Base-by-base conservation (phyloP, 176 grass and related monocot species). In the Avena sativa region DNA sequence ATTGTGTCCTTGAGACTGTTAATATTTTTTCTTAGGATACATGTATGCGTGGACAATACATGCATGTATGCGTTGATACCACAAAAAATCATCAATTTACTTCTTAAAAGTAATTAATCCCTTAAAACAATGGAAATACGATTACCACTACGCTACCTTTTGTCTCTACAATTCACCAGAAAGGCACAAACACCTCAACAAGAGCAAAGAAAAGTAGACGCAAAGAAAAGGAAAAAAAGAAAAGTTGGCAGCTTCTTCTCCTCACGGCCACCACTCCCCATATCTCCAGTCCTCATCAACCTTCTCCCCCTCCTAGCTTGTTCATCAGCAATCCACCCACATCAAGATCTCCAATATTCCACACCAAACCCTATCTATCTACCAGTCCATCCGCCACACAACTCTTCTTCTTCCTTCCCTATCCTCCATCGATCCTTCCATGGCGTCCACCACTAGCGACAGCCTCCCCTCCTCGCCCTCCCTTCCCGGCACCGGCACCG, bases 371-470 rank as follows among this genome's bases (percentile, higher is more conserved):
- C 84, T 88, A 88, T 56, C 71, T 82, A 66, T 67, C 61, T 25
- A 40, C 50, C 74, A 36, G 50, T 73, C 71, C 57, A 51, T 77
- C 81, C 76, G 28, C 76, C 61, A 80, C 67, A 12, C 76, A 80
- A 60, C 4, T 74, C 77, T 53, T 70, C 75, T 79, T 77, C 81
- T 43, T 83, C 20, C 74, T 23, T 64, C 64, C 59, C 86, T 76
- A 53, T 50, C 81, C 75, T 81, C 89, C 48, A 81, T 88, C 12
- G 19, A 44, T 16, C 20, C 2, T 38, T 87, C 62, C 79, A 99
- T 99, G 97, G 92, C 89, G 79, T 99, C 97, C 74, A 93, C 87
- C 17, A 94, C 91, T 30, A 99, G 94, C 85, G 97, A 90, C 40
- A 99, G 94, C 82, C 88, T 96, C 68, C 92, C 88, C 6, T 94